Evolutionary conservation across 495 filamentous ascomycete species (phyloP).

Genomic region (Tuber borchii): DNA sequence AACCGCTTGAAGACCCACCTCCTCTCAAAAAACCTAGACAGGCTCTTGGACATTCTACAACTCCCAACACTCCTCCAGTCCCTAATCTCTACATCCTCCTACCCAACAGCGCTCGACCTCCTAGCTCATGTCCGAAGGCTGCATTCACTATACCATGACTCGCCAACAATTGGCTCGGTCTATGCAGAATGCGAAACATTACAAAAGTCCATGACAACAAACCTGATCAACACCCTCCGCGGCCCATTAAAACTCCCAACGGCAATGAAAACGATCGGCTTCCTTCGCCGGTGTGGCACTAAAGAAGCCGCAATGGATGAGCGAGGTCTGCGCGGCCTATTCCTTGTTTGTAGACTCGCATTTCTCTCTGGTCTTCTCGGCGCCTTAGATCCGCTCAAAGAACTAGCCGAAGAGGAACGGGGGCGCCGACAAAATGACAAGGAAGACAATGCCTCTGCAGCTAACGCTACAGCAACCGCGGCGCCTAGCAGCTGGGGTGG

Average conservation of each 20-base stretch:
- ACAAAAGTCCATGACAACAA: slow-evolving; percentile 81
- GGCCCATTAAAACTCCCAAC: slow-evolving; percentile 81
- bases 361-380: slow-evolving; percentile 73
- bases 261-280: slow-evolving; percentile 85
- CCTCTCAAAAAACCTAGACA: slow-evolving; percentile 80
- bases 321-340: slow-evolving; percentile 67
- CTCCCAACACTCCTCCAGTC: slow-evolving; percentile 78
- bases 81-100: slow-evolving; percentile 60
- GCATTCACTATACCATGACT: slow-evolving; percentile 72
- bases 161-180: slow-evolving; percentile 65
- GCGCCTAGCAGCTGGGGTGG: slow-evolving; percentile 53
- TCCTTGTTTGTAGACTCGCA: slow-evolving; percentile 76
- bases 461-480: slow-evolving; percentile 7
- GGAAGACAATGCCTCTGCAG: slow-evolving; percentile 33
- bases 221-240: slow-evolving; percentile 72
- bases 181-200: slow-evolving; percentile 72
- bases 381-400: slow-evolving; percentile 76
- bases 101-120: slow-evolving; percentile 83
- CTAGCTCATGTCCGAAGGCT: slow-evolving; percentile 89
- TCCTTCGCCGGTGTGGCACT: slow-evolving; percentile 79
- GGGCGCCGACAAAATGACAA: slow-evolving; percentile 40
- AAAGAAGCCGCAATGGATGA: slow-evolving; percentile 53
- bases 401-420: slow-evolving; percentile 84
- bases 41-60: slow-evolving; percentile 84
- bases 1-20: slow-evolving; percentile 74